These are phyloP conservation scores for Pavlovales sp. DNA, from an alignment of 208 protist species.

Conservation along the genomic window DNA sequence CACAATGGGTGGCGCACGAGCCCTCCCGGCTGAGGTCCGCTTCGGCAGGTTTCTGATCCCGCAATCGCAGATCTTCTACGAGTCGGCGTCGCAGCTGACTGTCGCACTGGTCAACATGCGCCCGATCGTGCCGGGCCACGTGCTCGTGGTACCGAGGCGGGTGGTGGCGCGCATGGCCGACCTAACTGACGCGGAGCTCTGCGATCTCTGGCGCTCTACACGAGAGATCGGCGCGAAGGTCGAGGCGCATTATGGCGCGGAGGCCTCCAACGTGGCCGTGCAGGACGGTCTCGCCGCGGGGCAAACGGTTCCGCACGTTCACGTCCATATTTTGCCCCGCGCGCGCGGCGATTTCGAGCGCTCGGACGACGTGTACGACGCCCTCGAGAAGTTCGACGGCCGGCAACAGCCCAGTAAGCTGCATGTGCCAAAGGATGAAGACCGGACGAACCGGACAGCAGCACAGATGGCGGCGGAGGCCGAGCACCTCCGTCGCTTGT, in stretches of 20 bases:
- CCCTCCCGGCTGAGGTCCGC: neutral
- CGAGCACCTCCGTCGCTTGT: neutral
- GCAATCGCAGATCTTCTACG: neutral
- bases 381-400: slow-evolving; percentile 8
- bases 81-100: neutral
- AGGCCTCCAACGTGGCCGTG: neutral
- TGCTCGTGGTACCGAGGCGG: neutral
- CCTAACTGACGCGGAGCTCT: neutral
- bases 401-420: neutral
- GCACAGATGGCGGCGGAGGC: neutral
- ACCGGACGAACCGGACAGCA: neutral
- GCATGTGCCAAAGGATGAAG: neutral
- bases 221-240: neutral
- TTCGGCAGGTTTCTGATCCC: neutral
- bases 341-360: slow-evolving; percentile 52
- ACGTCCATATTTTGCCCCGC: slow-evolving; percentile 63
- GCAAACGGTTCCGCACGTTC: slow-evolving; percentile 58
- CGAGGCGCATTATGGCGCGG: neutral
- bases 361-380: slow-evolving; percentile 61
- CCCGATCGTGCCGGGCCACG: neutral
- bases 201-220: neutral
- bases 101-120: neutral
- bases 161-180: neutral
- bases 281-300: slow-evolving; percentile 53
- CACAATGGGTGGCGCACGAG: neutral